Evolutionary conservation across 305 asterid genomes (phyloP), one percentile per base, ranked within the genome.

Genomic region (Coffea humblotiana): DNA sequence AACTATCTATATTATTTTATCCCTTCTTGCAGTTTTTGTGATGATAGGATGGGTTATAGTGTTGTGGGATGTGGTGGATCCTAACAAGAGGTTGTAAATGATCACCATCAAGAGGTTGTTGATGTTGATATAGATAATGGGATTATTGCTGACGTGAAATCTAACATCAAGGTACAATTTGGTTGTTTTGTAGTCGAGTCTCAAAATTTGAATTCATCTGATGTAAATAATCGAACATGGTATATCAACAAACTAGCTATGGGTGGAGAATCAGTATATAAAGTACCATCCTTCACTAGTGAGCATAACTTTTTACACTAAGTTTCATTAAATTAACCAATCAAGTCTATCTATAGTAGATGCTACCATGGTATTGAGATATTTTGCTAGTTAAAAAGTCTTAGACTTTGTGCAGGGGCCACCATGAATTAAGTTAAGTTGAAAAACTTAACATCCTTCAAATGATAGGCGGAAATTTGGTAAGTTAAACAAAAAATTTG

Each of bases 91-190:
- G 97, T 96, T 74, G 98, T 96, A 86, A 94, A 96, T 90, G 92
- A 97, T 83, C 94, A 96, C 82, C 94, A 87, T 87, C 95, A 90
- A 86, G 90, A 96, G 87, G 84, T 87, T 78, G 90, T 97, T 63
- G 97, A 96, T 87, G 97, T 96, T 51, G 92, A 92, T 79, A 82
- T 96, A 63, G 97, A 94, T 80, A 90, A 96, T 85, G 98, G 98
- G 48, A 68, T 89, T 77, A 85, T 96, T 77, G 87, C 82, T 61
- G 91, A 87, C 0, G 98, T 96, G 79, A 89, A 88, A 83, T 89
- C 85, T 27, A 88, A 88, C 35, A 43, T 75, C 71, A 60, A 75
- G 78, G 78, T 75, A 67, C 12, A 78, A 85, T 94, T 54, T 48
- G 49, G 49, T 7, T 47, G 7, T 40, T 71, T n/a, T 40, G 18